Conservation (phyloP, 1,284 basidiomycete genomes). For the Melampsora americana region DNA sequence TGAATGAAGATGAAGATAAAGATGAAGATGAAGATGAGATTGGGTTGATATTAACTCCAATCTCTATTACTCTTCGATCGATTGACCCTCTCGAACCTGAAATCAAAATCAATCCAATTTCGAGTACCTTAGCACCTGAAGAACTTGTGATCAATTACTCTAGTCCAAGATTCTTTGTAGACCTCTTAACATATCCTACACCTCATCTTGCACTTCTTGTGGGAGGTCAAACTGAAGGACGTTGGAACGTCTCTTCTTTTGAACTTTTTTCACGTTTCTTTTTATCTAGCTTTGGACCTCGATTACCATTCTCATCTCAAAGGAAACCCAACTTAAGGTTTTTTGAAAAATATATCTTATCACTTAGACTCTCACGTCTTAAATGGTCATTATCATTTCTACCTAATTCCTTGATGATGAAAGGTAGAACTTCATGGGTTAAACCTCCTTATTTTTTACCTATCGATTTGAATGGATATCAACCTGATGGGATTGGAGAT, state of each 20-base stretch:
- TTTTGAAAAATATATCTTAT: no score
- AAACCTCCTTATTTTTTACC: no score
- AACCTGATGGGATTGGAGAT: no score
- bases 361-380: no score
- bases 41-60: conserved; percentile 34
- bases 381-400: no score
- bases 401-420: no score
- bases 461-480: no score
- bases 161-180: conserved; percentile 61
- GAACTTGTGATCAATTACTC: conserved; percentile 60
- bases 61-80: conserved; percentile 57
- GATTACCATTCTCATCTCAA: background rate
- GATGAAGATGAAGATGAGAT: conserved; percentile 53
- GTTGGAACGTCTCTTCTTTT: conserved; percentile 54
- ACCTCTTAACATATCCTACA: conserved; percentile 60
- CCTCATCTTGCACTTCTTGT: conserved; percentile 57
- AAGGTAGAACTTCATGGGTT: no score
- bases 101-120: conserved; percentile 47
- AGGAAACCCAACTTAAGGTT: no score
- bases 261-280: conserved; percentile 58
- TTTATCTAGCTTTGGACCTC: conserved; percentile 45
- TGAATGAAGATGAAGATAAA: conserved; percentile 51
- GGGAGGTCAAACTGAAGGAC: conserved; percentile 48
- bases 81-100: conserved; percentile 54
- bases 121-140: conserved; percentile 20